phyloP scores from a whole-genome alignment of 1,284 basidiomycete genomes.

The Ceratobasidium sp. region DNA sequence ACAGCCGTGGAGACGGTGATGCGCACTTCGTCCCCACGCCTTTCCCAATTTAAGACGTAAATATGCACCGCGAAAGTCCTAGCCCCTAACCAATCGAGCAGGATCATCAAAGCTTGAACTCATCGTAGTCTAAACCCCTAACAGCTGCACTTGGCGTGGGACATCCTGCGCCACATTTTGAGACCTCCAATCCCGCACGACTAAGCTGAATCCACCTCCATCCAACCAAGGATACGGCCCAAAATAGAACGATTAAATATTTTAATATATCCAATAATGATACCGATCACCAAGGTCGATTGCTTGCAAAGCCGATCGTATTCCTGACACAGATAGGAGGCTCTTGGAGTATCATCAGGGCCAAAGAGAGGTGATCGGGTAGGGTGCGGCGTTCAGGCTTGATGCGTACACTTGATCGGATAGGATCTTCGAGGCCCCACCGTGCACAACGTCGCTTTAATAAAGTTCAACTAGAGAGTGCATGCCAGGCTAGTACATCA shows the following conservation, averaged over 20 bases:
- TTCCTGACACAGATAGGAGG: too few relatives aligned
- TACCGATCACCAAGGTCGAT: neutral
- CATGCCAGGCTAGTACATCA: too few relatives aligned
- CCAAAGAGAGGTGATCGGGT: too few relatives aligned
- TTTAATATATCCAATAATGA: neutral
- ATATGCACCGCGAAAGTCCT: neutral
- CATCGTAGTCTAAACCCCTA: neutral
- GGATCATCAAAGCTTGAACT: neutral
- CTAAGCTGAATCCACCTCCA: too few relatives aligned
- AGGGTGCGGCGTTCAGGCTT: too few relatives aligned
- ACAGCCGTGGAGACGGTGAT: neutral
- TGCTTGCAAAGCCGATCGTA: neutral
- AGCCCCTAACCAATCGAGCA: neutral
- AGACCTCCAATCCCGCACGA: conserved; percentile 2
- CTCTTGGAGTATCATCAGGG: too few relatives aligned
- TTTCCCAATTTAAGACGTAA: neutral
- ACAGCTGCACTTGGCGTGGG: conserved; percentile 22
- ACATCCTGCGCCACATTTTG: neutral
- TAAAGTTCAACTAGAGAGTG: too few relatives aligned
- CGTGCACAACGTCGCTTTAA: too few relatives aligned
- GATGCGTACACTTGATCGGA: too few relatives aligned
- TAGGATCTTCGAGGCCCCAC: too few relatives aligned
- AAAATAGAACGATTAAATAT: conserved; percentile 3
- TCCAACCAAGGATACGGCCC: neutral
- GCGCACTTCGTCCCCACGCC: neutral